Conservation (phyloP, 2,329 filamentous ascomycete species). For the Xylariaceae sp. region DNA sequence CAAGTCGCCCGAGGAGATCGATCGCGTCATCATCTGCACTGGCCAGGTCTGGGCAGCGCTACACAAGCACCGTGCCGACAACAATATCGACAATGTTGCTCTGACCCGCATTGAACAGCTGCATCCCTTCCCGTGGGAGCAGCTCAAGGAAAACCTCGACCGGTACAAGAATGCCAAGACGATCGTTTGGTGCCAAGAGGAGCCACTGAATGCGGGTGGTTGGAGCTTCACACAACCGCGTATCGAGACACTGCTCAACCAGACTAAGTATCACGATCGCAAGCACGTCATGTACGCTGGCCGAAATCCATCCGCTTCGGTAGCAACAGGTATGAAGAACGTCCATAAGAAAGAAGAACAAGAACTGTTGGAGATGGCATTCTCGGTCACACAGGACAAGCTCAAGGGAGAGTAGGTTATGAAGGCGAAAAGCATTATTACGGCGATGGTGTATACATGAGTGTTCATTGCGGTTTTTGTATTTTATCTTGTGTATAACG, state of each 20-base stretch:
- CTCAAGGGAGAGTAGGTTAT: constrained; percentile 67
- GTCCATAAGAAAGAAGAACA: constrained; percentile 92
- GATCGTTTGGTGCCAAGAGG: constrained; percentile 96
- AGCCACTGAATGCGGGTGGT: constrained; percentile 94
- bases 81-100: constrained; percentile 87
- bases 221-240: constrained; percentile 98
- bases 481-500: constrained; percentile 44
- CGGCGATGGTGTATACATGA: constrained; percentile 29
- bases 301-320: constrained; percentile 88
- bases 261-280: constrained; percentile 89
- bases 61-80: constrained; percentile 86
- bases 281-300: constrained; percentile 98
- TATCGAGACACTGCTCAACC: constrained; percentile 93
- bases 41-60: constrained; percentile 94
- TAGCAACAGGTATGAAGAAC: constrained; percentile 90
- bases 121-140: constrained; percentile 98
- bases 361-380: constrained; percentile 74
- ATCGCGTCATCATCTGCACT: constrained; percentile 91
- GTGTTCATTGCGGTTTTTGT: constrained; percentile 33
- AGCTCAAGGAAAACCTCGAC: constrained; percentile 95
- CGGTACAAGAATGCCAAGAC: constrained; percentile 97
- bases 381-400: constrained; percentile 71
- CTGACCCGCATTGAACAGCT: constrained; percentile 97
- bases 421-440: constrained; percentile 21
- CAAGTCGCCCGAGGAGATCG: constrained; percentile 82